These are phyloP conservation scores for Nannizziopsis barbatae DNA, from an alignment of 2,329 filamentous ascomycete genomes.

Conservation along the genomic window DNA sequence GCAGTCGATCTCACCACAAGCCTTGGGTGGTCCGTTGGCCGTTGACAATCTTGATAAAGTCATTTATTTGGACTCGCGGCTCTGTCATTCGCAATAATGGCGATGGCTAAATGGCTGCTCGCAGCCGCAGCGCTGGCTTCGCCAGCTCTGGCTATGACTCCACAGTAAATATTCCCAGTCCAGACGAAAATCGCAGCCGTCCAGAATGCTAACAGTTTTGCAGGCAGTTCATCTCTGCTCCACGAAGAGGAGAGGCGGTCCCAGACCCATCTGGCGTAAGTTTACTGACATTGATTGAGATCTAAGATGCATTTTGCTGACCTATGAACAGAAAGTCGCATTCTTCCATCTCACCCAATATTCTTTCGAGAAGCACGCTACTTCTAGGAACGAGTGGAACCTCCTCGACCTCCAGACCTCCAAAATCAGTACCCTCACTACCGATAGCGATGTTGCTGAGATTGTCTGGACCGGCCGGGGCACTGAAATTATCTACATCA, in stretches of 20 bases:
- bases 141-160: conserved; percentile 19
- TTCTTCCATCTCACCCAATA: conserved; percentile 57
- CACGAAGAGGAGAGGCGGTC: conserved; percentile 27
- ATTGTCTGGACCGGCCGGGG: conserved; percentile 64
- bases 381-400: conserved; percentile 49
- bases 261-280: conserved; percentile 33
- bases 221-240: conserved; percentile 30
- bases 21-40: background rate
- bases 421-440: conserved; percentile 53
- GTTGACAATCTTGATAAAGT: conserved; percentile 11
- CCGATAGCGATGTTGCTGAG: conserved; percentile 55
- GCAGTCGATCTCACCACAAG: conserved; percentile 9
- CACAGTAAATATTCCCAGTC: conserved; percentile 16
- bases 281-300: conserved; percentile 1
- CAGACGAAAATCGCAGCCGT: background rate
- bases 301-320: background rate
- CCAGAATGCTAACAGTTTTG: background rate
- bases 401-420: conserved; percentile 59
- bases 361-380: conserved; percentile 64
- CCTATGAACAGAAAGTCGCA: conserved; percentile 29
- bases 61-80: conserved; percentile 7
- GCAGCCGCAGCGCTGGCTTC: conserved; percentile 19
- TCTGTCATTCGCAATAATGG: conserved; percentile 13
- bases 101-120: conserved; percentile 17
- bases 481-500: conserved; percentile 49